A percentile compares a stretch with the other conserved stretches of the same genome.
phyloP scores from a whole-genome alignment of 306 rosid genomes.

The Purshia tridentata region DNA sequence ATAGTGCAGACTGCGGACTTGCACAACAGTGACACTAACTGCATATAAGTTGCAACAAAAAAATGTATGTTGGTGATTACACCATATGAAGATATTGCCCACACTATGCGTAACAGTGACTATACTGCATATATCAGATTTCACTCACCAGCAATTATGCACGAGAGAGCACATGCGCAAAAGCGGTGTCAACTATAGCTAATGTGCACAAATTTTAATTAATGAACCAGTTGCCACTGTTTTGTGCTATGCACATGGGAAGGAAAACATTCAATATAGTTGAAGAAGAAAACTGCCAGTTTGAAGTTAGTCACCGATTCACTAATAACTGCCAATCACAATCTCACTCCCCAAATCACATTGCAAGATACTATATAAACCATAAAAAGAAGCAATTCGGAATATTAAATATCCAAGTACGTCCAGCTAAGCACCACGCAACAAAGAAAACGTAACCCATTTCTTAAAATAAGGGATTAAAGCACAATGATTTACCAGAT shows the following conservation, averaged over 20 bases:
- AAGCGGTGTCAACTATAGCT: neutral
- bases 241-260: slow-evolving; percentile 39
- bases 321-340: slow-evolving; percentile 13
- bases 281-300: neutral
- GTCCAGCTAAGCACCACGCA: slow-evolving; percentile 19
- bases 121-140: neutral
- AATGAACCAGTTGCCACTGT: slow-evolving; percentile 6
- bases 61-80: neutral
- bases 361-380: neutral
- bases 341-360: slow-evolving; percentile 11
- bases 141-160: neutral
- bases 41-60: neutral
- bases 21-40: too few relatives aligned
- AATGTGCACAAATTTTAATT: neutral
- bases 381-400: neutral
- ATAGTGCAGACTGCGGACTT: too few relatives aligned
- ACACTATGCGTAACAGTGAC: neutral
- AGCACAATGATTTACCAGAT: slow-evolving; percentile 57
- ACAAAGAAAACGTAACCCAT: slow-evolving; percentile 3
- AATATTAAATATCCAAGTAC: neutral
- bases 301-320: neutral
- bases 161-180: slow-evolving; percentile 5
- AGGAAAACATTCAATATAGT: slow-evolving; percentile 10
- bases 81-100: neutral
- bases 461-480: slow-evolving; percentile 5